phyloP scores from a whole-genome alignment of 2,329 filamentous ascomycete species.

The Ophiostoma australiae region DNA sequence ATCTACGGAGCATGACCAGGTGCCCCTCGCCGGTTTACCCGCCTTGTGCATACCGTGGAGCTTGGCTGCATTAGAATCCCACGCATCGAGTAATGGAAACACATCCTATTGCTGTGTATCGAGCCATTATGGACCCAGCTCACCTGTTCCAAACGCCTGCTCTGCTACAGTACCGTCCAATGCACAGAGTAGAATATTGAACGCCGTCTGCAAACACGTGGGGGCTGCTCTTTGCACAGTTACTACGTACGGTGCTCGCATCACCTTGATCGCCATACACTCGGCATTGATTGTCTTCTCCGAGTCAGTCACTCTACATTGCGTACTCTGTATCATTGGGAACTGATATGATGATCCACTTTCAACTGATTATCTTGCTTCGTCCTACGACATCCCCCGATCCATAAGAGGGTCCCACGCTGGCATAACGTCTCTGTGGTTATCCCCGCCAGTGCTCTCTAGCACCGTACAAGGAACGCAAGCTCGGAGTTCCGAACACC shows the following conservation, averaged over 20 bases:
- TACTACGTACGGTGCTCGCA: not conserved
- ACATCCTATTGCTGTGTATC: not conserved
- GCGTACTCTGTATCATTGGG: not conserved
- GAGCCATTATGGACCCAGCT: not conserved
- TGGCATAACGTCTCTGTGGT: not conserved
- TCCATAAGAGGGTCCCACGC: not conserved
- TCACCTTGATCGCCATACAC: not conserved
- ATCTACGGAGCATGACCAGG: not conserved
- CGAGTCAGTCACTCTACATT: not conserved
- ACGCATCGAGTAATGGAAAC: constrained; percentile 2
- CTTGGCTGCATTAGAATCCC: not conserved
- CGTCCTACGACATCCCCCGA: not conserved
- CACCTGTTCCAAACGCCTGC: not conserved
- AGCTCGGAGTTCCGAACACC: constrained; percentile 2
- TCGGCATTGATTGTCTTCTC: not conserved
- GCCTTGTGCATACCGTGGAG: not conserved
- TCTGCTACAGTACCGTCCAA: not conserved
- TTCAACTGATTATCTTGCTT: constrained; percentile 2
- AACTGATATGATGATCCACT: not conserved
- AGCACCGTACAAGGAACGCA: not conserved
- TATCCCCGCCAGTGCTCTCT: constrained; percentile 5
- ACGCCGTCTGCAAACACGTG: not conserved
- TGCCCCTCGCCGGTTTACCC: not conserved
- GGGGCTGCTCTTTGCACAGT: not conserved
- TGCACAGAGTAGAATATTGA: not conserved